These are phyloP conservation scores for Fraxinus pennsylvanica DNA, from an alignment of 257 asterid species.

Conservation along the genomic window DNA sequence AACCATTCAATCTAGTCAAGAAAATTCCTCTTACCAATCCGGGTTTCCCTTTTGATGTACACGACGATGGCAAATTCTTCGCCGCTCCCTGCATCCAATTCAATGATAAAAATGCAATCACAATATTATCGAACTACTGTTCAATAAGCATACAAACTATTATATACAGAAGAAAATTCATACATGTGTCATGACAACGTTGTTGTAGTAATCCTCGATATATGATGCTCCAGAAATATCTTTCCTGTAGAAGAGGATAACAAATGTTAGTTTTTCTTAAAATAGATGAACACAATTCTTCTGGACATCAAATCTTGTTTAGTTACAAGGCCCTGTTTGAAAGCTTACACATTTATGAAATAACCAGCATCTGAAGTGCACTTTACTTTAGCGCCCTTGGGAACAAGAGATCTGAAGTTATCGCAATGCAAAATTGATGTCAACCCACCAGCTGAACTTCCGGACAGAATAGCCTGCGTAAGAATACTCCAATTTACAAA, in stretches of 20 bases:
- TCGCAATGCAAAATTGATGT: conserved; percentile 78
- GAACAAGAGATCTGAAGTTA: conserved; percentile 57
- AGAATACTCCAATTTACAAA: not conserved
- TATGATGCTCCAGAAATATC: conserved; percentile 65
- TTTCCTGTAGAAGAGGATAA: conserved; percentile 43
- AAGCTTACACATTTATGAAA: conserved; percentile 66
- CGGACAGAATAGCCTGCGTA: conserved; percentile 71
- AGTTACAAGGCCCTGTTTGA: not conserved
- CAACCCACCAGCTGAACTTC: conserved; percentile 92
- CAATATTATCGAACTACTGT: not conserved
- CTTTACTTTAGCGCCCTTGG: conserved; percentile 61
- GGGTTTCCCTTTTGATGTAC: conserved; percentile 63
- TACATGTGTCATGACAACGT: conserved; percentile 74
- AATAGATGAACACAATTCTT: not conserved
- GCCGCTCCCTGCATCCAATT: conserved; percentile 61
- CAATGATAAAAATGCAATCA: not conserved
- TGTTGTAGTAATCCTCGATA: conserved; percentile 52
- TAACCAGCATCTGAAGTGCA: conserved; percentile 86
- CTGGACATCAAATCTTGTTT: not conserved
- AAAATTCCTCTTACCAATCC: conserved; percentile 48
- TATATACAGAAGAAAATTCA: not conserved
- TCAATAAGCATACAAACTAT: not conserved
- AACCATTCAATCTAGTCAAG: not conserved
- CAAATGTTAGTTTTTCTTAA: not conserved
- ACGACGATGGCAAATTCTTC: conserved; percentile 57